phyloP scores from a whole-genome alignment of 768 basidiomycete genomes.

The Phanerochaete carnosa region DNA sequence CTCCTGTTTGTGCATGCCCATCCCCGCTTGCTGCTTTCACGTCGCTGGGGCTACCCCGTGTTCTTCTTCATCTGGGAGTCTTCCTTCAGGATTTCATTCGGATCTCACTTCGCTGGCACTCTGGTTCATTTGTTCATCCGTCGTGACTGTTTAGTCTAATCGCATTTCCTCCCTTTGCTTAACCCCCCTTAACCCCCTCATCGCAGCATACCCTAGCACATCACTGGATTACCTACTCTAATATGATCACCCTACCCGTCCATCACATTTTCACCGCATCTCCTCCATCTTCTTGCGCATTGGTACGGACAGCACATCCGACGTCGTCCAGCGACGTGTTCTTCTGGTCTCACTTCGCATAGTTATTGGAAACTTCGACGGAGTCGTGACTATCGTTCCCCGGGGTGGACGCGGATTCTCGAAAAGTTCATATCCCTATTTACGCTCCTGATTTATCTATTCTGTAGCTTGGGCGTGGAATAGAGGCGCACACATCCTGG shows the following conservation, averaged over 20 bases:
- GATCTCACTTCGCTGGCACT: not conserved
- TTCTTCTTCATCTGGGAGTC: not conserved
- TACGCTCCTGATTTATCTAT: not conserved
- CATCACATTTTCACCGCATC: not conserved
- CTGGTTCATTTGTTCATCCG: not conserved
- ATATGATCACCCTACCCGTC: not conserved
- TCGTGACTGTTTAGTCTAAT: not conserved
- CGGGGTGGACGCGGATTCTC: not conserved
- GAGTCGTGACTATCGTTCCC: not conserved
- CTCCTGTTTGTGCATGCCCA: not conserved
- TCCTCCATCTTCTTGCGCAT: not conserved
- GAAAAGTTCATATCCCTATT: not conserved
- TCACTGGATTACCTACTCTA: not conserved
- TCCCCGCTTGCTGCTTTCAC: not conserved
- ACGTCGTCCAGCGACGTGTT: not conserved
- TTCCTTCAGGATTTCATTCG: not conserved
- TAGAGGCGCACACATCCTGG: not conserved
- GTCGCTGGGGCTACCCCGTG: not conserved
- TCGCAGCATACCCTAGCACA: not conserved
- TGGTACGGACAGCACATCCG: not conserved
- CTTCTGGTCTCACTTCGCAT: not conserved
- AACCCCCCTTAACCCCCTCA: not conserved
- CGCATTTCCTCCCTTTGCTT: not conserved
- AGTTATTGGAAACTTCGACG: not conserved
- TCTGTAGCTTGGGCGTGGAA: not conserved